Percentiles rank a stretch among this genome's conserved stretches.
Conservation (phyloP, 2,329 filamentous ascomycete species). For the Cladosporium oxysporum region DNA sequence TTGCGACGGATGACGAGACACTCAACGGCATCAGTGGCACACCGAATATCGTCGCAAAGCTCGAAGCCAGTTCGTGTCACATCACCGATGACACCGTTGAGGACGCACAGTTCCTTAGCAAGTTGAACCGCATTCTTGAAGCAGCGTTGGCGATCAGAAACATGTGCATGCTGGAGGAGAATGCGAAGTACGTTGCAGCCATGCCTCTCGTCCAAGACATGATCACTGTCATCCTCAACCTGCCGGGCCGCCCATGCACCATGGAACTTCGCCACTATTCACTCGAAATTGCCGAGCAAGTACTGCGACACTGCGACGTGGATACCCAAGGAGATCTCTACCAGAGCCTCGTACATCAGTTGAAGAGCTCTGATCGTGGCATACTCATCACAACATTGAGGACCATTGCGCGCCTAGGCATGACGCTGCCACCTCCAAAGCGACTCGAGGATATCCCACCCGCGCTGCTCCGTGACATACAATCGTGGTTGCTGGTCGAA, state of each 20-base stretch:
- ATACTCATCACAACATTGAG: slow-evolving; percentile 77
- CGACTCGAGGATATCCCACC: slow-evolving; percentile 70
- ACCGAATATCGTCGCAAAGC: slow-evolving; percentile 69
- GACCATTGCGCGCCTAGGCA: slow-evolving; percentile 82
- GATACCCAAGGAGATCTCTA: slow-evolving; percentile 77
- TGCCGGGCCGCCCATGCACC: slow-evolving; percentile 71
- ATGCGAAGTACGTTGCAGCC: slow-evolving; percentile 77
- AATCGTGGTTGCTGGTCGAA: slow-evolving; percentile 74
- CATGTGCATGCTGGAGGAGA: slow-evolving; percentile 92
- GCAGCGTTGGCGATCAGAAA: slow-evolving; percentile 87
- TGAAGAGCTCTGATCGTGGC: slow-evolving; percentile 69
- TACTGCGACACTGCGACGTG: slow-evolving; percentile 78
- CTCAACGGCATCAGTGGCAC: slow-evolving; percentile 69
- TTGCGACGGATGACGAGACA: slow-evolving; percentile 54
- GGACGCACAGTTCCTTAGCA: slow-evolving; percentile 68
- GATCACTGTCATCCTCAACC: slow-evolving; percentile 75
- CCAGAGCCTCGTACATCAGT: slow-evolving; percentile 63
- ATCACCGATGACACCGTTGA: slow-evolving; percentile 69
- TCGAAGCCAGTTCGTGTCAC: slow-evolving; percentile 60
- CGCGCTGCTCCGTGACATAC: slow-evolving; percentile 65
- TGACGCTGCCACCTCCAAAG: slow-evolving; percentile 80
- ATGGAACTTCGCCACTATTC: slow-evolving; percentile 88
- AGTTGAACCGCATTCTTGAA: slow-evolving; percentile 77
- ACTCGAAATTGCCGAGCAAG: slow-evolving; percentile 86
- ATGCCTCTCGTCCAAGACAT: slow-evolving; percentile 77